These are phyloP conservation scores for Alectoria sarmentosa DNA, from an alignment of 495 filamentous ascomycete genomes.

Conservation along the genomic window DNA sequence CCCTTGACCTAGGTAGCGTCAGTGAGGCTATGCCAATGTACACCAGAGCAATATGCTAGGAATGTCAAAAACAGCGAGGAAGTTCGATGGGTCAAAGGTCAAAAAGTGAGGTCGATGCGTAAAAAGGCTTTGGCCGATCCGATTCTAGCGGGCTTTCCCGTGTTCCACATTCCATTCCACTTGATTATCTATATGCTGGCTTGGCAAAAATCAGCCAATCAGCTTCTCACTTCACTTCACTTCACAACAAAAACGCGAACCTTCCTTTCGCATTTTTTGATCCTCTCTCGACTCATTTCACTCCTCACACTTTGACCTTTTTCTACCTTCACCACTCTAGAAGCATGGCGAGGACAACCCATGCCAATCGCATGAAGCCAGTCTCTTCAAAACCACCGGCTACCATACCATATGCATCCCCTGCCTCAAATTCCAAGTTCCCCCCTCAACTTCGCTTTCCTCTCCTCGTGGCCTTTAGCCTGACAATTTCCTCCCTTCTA, in stretches of 20 bases:
- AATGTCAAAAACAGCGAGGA: too few relatives aligned
- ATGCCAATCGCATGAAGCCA: neutral
- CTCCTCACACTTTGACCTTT: neutral
- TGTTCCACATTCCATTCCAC: too few relatives aligned
- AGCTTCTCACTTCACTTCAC: neutral
- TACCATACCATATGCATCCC: slow-evolving; percentile 18
- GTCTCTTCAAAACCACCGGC: slow-evolving; percentile 14
- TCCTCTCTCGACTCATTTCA: neutral
- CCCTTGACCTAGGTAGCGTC: too few relatives aligned
- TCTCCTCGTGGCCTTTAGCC: slow-evolving; percentile 56
- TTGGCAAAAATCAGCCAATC: neutral
- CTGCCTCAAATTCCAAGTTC: slow-evolving; percentile 21
- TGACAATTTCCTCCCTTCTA: slow-evolving; percentile 49
- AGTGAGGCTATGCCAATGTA: too few relatives aligned
- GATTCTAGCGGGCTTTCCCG: too few relatives aligned
- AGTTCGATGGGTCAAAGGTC: too few relatives aligned
- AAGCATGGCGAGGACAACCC: slow-evolving; percentile 15
- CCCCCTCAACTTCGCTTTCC: slow-evolving; percentile 52
- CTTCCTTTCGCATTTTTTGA: neutral
- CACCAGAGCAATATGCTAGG: too few relatives aligned
- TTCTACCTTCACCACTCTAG: neutral
- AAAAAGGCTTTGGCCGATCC: neutral
- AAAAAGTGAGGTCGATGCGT: too few relatives aligned
- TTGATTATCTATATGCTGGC: too few relatives aligned
- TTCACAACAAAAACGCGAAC: neutral